Base-by-base conservation (phyloP, 1,139 yeast genomes). In the Lodderomyces margitis region DNA sequence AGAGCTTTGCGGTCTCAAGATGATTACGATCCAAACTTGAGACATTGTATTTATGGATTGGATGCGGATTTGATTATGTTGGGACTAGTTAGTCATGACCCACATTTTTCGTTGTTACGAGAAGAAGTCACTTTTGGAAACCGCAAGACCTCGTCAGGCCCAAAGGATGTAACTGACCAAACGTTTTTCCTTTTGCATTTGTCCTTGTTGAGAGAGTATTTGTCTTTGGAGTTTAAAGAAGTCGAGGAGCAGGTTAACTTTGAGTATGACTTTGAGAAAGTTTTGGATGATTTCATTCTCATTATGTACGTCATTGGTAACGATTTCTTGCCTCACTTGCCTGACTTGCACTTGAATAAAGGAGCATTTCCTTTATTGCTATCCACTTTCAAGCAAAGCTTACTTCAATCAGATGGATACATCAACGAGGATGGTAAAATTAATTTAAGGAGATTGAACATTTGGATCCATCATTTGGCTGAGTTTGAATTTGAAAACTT, bases 1-100 rank as follows among this genome's bases (percentile, higher is more conserved):
- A 79, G 98, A 62, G 74, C 83, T 36, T 84, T 84, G 63, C 81
- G 95, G 53, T 75, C 87, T 11, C 87, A 83, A 51, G 79, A 83
- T 1, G 76, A 75, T 38, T 87, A 88, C 56, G 79, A 91, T 58
- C 86, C 95, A 37, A 88, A 92, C 58, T 80, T 92, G 16, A 80
- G 92, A 57, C 99, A 94, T 59, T 92, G 98, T 70, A 87, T 94
- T 45, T 94, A 94, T 59, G 99, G 99, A 42, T 75, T 94, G 54
- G 99, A 94, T 70, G 98, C 99, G 5, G 99, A 94, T 70, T 75
- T 94, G 57, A 94, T 94, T 56, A 87, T 94, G 82, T 75, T 94
- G 63, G 98, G 98, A n/a, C 74, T 94, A 42, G 95, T 92, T 2
- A 85, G 95, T 20, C 99, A 94, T 60, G 98, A 89, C 54, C 96